Percentiles rank a stretch among this genome's conserved stretches.
These are phyloP conservation scores for Adansonia gregorii DNA, from an alignment of 441 rosid species.

Conservation along the genomic window DNA sequence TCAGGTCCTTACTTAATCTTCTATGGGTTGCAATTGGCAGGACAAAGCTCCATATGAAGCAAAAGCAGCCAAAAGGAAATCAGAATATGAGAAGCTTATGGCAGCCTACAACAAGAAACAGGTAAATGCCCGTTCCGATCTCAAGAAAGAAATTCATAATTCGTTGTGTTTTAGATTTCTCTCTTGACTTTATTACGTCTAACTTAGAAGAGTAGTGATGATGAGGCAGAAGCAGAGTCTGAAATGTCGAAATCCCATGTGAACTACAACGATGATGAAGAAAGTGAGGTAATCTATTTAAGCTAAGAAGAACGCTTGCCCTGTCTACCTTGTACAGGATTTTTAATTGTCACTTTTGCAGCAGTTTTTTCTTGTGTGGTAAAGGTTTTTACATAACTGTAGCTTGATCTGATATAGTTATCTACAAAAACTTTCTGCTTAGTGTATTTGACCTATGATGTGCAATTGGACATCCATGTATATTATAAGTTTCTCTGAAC, in stretches of 20 bases:
- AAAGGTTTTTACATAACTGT: neutral
- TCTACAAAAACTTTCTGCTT: neutral
- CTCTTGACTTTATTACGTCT: constrained; percentile 20
- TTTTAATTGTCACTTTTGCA: neutral
- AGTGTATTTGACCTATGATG: neutral
- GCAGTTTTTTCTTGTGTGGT: neutral
- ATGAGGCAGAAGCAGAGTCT: constrained; percentile 50
- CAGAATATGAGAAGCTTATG: constrained; percentile 63
- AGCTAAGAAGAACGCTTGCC: neutral
- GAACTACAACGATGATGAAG: constrained; percentile 55
- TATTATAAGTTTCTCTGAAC: neutral
- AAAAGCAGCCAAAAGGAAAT: constrained; percentile 63
- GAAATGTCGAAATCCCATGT: constrained; percentile 60
- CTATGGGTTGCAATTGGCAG: constrained; percentile 32
- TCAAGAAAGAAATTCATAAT: neutral
- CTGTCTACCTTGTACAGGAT: neutral
- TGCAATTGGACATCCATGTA: neutral
- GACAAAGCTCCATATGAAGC: constrained; percentile 74
- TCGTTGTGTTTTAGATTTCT: neutral
- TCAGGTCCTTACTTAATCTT: neutral
- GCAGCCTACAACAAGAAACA: constrained; percentile 61
- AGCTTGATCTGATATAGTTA: neutral
- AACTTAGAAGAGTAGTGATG: constrained; percentile 44
- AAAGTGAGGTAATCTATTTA: constrained; percentile 41
- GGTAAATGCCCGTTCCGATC: constrained; percentile 30